These are phyloP conservation scores for Acanthamoeba lenticulata DNA, from an alignment of 208 protist genomes.

Conservation along the genomic window DNA sequence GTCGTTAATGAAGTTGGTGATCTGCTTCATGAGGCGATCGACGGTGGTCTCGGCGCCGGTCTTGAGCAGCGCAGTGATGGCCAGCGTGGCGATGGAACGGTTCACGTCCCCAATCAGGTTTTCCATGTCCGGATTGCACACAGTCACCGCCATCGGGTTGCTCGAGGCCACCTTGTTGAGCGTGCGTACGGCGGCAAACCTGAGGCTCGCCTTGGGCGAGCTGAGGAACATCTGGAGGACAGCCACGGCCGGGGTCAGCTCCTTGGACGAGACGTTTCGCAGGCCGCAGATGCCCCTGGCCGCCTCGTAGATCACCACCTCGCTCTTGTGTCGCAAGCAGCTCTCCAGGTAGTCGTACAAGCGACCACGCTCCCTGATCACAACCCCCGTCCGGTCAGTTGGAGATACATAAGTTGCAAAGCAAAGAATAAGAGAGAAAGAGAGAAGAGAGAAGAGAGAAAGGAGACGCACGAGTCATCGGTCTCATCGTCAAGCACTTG, in stretches of 20 bases:
- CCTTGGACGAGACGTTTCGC: conserved; percentile 89
- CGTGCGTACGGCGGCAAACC: conserved; percentile 95
- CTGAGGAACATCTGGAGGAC: conserved; percentile 94
- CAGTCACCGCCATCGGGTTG: conserved; percentile 89
- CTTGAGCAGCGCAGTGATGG: conserved; percentile 98
- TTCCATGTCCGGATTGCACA: conserved; percentile 97
- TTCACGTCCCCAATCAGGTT: conserved; percentile 95
- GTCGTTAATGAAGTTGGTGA: conserved; percentile 94
- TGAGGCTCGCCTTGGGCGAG: conserved; percentile 91
- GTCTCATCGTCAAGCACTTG: conserved; percentile 95
- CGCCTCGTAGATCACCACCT: conserved; percentile 98
- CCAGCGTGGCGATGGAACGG: conserved; percentile 96
- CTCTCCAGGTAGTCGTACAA: conserved; percentile 94
- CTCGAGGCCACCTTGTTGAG: conserved; percentile 92
- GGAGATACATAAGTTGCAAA: too few relatives aligned
- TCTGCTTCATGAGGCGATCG: conserved; percentile 97
- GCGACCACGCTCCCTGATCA: conserved; percentile 80
- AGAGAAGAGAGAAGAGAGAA: too few relatives aligned
- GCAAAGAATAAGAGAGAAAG: too few relatives aligned
- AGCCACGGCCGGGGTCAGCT: conserved; percentile 93
- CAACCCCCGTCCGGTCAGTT: too few relatives aligned
- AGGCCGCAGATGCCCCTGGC: conserved; percentile 95
- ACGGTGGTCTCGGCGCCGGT: conserved; percentile 95
- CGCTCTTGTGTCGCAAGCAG: conserved; percentile 92
- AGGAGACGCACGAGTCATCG: conserved; percentile 66